Conservation (phyloP, 495 filamentous ascomycete genomes). For the Lasiosphaeria miniovina region DNA sequence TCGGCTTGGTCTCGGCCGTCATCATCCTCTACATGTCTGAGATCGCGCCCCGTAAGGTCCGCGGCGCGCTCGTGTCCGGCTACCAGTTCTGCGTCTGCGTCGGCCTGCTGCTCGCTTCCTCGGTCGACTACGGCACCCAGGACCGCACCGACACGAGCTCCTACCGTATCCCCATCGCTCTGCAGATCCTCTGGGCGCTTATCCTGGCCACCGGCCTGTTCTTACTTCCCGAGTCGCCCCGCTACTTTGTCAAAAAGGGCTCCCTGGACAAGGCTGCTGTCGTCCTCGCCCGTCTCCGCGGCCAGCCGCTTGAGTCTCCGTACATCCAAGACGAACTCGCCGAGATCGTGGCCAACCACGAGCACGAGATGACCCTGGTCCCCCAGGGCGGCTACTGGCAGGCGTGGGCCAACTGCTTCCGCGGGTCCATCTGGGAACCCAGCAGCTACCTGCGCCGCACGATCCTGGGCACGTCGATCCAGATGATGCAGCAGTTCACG, state of each 20-base stretch:
- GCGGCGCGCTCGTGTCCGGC: conserved; percentile 68
- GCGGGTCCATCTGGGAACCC: conserved; percentile 51
- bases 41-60: conserved; percentile 60
- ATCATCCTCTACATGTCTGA: conserved; percentile 76
- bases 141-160: conserved; percentile 59
- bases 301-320: conserved; percentile 60
- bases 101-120: conserved; percentile 67
- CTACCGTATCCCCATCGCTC: conserved; percentile 68
- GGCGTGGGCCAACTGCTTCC: conserved; percentile 64
- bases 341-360: conserved; percentile 79
- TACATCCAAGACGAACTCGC: conserved; percentile 65
- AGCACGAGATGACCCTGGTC: conserved; percentile 67
- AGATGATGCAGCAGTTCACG: conserved; percentile 71
- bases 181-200: conserved; percentile 68
- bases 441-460: conserved; percentile 64
- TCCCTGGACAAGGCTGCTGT: conserved; percentile 58
- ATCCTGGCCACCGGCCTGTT: conserved; percentile 59
- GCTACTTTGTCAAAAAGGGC: conserved; percentile 72
- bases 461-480: conserved; percentile 66
- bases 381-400: conserved; percentile 59
- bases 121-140: conserved; percentile 69
- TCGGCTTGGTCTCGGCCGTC: conserved; percentile 70
- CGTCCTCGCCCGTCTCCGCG: conserved; percentile 61
- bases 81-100: conserved; percentile 77
- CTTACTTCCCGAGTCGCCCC: conserved; percentile 71